Percentiles rank a stretch among this genome's conserved stretches.
Conservation (phyloP, 2,329 filamentous ascomycete genomes). For the Mariannaea elegans region DNA sequence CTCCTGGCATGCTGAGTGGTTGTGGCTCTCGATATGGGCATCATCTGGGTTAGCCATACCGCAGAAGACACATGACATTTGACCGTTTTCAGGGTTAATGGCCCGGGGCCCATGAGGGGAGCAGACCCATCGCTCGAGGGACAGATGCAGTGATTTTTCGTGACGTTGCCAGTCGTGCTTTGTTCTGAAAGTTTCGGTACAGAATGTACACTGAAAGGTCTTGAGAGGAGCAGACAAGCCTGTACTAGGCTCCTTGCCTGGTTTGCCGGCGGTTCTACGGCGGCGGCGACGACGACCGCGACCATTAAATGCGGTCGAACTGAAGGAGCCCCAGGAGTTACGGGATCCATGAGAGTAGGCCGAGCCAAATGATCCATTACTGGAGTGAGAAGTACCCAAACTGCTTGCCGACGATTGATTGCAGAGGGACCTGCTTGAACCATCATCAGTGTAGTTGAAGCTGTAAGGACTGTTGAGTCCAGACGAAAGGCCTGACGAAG, state of each 20-base stretch:
- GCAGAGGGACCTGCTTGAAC: conserved; percentile 65
- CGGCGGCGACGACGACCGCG: conserved; percentile 61
- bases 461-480: conserved; percentile 67
- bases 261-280: conserved; percentile 51
- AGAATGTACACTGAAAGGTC: conserved; percentile 74
- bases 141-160: conserved; percentile 73
- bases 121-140: conserved; percentile 72
- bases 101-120: conserved; percentile 64
- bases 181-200: conserved; percentile 72
- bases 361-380: conserved; percentile 65
- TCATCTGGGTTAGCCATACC: conserved; percentile 63
- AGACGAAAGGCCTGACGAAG: conserved; percentile 60
- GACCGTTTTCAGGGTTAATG: conserved; percentile 67
- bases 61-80: conserved; percentile 67
- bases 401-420: conserved; percentile 69
- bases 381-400: conserved; percentile 68
- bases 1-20: conserved; percentile 72
- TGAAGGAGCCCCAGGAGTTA: conserved; percentile 63
- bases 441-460: conserved; percentile 68
- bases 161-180: conserved; percentile 78
- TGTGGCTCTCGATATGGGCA: conserved; percentile 66
- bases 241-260: conserved; percentile 45
- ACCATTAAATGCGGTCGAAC: conserved; percentile 52
- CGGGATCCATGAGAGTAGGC: conserved; percentile 67
- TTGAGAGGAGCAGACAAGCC: conserved; percentile 56